Evolutionary conservation across 768 basidiomycete genomes (phyloP), one percentile per base, ranked within the genome.

Genomic region (Leccinum incarnatum): DNA sequence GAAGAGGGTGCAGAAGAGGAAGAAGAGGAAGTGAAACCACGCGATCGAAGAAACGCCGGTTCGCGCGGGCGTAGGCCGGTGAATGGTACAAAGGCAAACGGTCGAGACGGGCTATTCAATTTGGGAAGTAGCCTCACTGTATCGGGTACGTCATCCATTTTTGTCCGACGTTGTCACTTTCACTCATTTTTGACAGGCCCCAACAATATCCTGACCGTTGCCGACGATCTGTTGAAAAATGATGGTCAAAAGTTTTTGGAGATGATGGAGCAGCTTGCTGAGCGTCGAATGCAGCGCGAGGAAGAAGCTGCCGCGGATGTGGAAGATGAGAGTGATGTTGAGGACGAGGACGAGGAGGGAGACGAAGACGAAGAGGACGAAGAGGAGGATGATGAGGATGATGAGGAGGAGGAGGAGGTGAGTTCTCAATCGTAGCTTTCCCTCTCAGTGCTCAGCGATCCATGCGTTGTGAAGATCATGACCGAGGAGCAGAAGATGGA

Each of bases 251-350:
- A 97, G 78, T 99, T 99, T 78, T 78, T 99, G 67, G 97, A 99
- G 79, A 99, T 99, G 97, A 99, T 99, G 97, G 97, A 98, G 73
- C 94, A 96, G 75, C 83, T 99, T 19, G 95, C 96, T 0, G 94
- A 97, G 69, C 84, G 93, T 52, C 84, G 96, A 48, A 93, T 96
- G 83, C 88, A 91, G 65, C 83, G 95, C 4, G 95, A 98, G 69
- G 90, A 95, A 65, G 80, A 82, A 69, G 81, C 78, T 32, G 81
- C 78, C 17, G 80, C 83, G 0, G 86, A 84, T 36, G 83, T 82
- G 0, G 88, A 85, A 27, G 82, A 81, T 21, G 85, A 83, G 36
- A 83, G 84, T 5, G 84, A 83, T 3, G 82, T 83, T 1, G 83
- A 82, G 0, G 86, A 85, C 1, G 85, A 84, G 0, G 83, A 78